Base-by-base conservation (phyloP, 225 moss, liverwort and hornwort genomes). In the Marchantia polymorpha region DNA sequence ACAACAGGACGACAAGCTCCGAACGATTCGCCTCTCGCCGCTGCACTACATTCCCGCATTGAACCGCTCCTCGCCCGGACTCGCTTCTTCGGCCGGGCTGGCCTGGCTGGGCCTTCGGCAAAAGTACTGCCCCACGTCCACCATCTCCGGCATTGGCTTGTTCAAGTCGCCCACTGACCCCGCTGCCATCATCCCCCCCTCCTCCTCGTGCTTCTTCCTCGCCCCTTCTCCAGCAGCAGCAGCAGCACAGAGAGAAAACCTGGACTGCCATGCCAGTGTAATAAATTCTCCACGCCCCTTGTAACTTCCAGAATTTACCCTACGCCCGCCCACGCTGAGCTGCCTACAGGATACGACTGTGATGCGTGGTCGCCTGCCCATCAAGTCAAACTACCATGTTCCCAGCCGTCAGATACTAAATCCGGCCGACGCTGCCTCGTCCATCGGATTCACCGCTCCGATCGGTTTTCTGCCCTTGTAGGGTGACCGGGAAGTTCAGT, bases 121-220 rank as follows among this genome's bases (percentile, higher is more conserved):
- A 20, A 51, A 72, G 72, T 72, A 72, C 72, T 29, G 23, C 52
- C 29, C 73, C 73, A 52, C 73, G 73, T 73, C 73, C 52, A 26
- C 52, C 73, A 73, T 25, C 73, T 26, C 73, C 53, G 54, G 73
- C 53, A 29, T 11, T 29, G 52, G 25, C 15, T 6, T 47, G 68
- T 69, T 72, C 50, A 52, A 72, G 23, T 72, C 17, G 19, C 20
- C 71, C 51, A 50, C 72, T 22, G 48, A 67, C 0, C 27, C 30
- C 25, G 52, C 73, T 25, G 8, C 73, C 49, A 73, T 27, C 53
- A 10, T 14, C 10, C 14, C 56, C 56, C 23, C 12, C 30, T 16
- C 25, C 53, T 29, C 54, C 25, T 52, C 14, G 29, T 14, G 26
- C 73, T 53, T 53, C 53, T 46, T 69, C 68, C 15, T 16, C 17